A percentile compares a stretch with the other conserved stretches of the same genome.
Conservation (phyloP, 2,329 filamentous ascomycete species). For the Hymenoscyphus occultus region DNA sequence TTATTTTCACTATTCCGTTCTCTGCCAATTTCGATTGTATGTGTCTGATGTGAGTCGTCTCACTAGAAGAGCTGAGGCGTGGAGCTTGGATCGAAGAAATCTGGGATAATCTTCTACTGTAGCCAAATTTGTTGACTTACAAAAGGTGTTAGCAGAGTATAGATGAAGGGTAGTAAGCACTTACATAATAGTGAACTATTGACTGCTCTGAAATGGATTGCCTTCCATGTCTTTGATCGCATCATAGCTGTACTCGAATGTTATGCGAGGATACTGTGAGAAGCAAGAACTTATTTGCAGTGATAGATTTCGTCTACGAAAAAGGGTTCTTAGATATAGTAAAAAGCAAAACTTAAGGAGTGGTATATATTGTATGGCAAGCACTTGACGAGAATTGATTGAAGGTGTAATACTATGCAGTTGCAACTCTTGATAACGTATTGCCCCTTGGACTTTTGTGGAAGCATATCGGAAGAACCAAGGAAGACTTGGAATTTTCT, state of each 20-base stretch:
- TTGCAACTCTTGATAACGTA: neutral
- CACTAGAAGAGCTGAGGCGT: neutral
- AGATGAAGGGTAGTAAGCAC: neutral
- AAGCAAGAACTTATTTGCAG: neutral
- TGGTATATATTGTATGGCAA: neutral
- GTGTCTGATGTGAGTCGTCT: neutral
- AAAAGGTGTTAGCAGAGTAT: neutral
- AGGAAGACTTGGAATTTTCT: neutral
- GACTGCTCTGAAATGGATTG: neutral
- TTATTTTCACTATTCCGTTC: constrained; percentile 8
- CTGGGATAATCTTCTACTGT: neutral
- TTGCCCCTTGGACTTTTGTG: neutral
- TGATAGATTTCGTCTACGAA: neutral
- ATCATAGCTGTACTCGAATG: neutral
- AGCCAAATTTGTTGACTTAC: neutral
- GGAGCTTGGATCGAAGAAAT: constrained; percentile 7
- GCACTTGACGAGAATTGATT: neutral
- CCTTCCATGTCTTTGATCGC: neutral
- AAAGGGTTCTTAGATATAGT: neutral
- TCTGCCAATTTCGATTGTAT: constrained; percentile 1
- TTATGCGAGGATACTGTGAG: neutral
- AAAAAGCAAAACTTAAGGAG: neutral
- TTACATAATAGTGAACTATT: neutral
- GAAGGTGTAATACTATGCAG: neutral
- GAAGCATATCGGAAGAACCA: neutral